Conservation (phyloP, 2,329 filamentous ascomycete species). For the Sclerotinia glacialis region DNA sequence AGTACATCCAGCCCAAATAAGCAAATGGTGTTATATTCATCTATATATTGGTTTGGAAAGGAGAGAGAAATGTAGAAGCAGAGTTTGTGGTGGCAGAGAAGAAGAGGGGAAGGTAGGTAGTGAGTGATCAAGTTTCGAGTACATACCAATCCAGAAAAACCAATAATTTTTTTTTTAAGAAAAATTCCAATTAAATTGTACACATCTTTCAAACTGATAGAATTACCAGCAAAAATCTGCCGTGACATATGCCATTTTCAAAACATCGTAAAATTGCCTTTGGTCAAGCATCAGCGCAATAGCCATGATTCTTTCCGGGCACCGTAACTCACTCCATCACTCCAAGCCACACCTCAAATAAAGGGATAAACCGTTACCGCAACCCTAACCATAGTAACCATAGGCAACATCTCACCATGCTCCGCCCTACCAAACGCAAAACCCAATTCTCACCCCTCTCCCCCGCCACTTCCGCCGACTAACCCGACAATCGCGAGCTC, state of each 20-base stretch:
- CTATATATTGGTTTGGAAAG: not conserved
- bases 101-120: not conserved
- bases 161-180: not conserved
- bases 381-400: constrained; percentile 1
- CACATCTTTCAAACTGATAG: not conserved
- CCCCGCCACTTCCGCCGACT: not conserved
- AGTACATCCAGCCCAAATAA: not conserved
- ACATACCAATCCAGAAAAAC: not conserved
- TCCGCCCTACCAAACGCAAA: constrained; percentile 19
- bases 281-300: not conserved
- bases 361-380: not conserved
- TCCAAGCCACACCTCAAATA: not conserved
- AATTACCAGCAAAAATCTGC: not conserved
- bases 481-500: not conserved
- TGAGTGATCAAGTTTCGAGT: not conserved
- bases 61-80: not conserved
- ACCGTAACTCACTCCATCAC: constrained; percentile 7
- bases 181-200: not conserved
- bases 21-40: not conserved
- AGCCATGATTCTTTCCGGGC: not conserved
- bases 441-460: not conserved
- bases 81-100: not conserved
- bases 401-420: constrained; percentile 12
- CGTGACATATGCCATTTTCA: not conserved
- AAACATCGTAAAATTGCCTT: not conserved